A percentile compares a stretch with the other conserved stretches of the same genome.
phyloP scores from a whole-genome alignment of 2,329 filamentous ascomycete genomes.

The Trichoderma lentiforme region DNA sequence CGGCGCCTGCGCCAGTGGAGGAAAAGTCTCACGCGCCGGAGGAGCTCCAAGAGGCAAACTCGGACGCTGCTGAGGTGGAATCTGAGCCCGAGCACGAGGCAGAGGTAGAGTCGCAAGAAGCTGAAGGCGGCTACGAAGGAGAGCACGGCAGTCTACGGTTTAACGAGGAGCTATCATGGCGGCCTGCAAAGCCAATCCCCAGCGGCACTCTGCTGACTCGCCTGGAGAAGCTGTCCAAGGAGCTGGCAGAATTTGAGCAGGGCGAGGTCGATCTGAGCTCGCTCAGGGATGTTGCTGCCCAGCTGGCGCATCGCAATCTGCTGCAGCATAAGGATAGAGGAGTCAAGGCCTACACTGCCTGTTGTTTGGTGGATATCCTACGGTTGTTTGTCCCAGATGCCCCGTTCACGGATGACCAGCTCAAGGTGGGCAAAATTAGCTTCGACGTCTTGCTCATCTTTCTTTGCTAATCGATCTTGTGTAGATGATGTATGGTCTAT shows the following conservation, averaged over 20 bases:
- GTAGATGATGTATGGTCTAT: constrained; percentile 89
- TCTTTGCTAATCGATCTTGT: constrained; percentile 14
- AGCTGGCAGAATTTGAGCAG: constrained; percentile 83
- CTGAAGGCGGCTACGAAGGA: constrained; percentile 25
- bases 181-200: constrained; percentile 82
- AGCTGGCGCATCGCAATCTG: constrained; percentile 77
- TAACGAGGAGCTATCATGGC: constrained; percentile 84
- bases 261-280: constrained; percentile 80
- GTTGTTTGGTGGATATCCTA: constrained; percentile 90
- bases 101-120: constrained; percentile 23
- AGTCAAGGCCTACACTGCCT: constrained; percentile 82
- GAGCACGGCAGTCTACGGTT: constrained; percentile 60
- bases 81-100: constrained; percentile 23
- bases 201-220: constrained; percentile 78
- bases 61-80: constrained; percentile 7
- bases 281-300: constrained; percentile 77
- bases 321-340: constrained; percentile 90
- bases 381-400: constrained; percentile 91
- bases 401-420: constrained; percentile 83
- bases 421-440: constrained; percentile 63
- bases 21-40: constrained; percentile 3
- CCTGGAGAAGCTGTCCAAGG: constrained; percentile 74
- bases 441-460: neutral
- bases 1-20: constrained; percentile 11
- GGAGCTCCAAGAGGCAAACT: neutral